Conservation (phyloP, 2,329 filamentous ascomycete species). For the Paramyrothecium roridum region DNA sequence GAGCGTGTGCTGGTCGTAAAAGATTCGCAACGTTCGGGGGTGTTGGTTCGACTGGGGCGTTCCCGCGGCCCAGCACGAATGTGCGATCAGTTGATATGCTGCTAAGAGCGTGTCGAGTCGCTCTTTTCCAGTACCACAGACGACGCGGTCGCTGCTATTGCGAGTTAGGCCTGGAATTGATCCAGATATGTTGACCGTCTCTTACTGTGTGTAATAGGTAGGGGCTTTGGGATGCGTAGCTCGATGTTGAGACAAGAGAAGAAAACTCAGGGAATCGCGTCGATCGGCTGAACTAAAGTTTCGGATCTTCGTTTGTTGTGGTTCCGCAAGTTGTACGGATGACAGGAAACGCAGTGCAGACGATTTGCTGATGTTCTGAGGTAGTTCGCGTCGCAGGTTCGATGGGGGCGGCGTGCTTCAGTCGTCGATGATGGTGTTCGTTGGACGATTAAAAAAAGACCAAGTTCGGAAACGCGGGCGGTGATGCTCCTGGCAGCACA, state of each 20-base stretch:
- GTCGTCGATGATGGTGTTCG: background rate
- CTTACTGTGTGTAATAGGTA: background rate
- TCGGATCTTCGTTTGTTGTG: background rate
- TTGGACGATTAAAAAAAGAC: background rate
- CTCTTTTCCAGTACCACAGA: background rate
- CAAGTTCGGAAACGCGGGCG: background rate
- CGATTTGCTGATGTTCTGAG: background rate
- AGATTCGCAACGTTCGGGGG: background rate
- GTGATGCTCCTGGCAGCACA: slow-evolving; percentile 1
- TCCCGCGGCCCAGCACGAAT: no score
- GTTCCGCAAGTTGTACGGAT: background rate
- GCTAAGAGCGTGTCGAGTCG: background rate
- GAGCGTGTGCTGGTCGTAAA: background rate
- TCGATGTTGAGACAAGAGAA: background rate
- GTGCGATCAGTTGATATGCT: no score
- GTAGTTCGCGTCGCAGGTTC: background rate
- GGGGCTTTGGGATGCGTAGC: background rate
- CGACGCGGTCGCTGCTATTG: background rate
- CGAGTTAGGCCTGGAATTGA: background rate
- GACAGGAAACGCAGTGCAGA: background rate
- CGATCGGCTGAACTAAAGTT: background rate
- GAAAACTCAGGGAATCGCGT: background rate
- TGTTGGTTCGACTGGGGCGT: background rate
- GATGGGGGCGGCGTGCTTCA: background rate
- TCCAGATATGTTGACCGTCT: background rate